These are phyloP conservation scores for Cercospora zeae-maydis DNA, from an alignment of 2,329 filamentous ascomycete species.

Conservation along the genomic window DNA sequence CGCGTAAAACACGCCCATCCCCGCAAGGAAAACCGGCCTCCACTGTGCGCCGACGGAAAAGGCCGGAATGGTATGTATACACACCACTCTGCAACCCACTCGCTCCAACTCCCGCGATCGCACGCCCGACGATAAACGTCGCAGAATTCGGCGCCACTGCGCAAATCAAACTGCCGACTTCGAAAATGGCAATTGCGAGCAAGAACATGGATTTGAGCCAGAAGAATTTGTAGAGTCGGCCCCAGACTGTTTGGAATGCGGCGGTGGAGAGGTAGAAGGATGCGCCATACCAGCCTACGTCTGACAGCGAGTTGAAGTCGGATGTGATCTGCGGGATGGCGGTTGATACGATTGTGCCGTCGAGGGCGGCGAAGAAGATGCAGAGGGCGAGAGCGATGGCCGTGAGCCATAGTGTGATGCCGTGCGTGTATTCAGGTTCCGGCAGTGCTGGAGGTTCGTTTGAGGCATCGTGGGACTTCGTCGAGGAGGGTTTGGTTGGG, in stretches of 20 bases:
- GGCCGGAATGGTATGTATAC: neutral
- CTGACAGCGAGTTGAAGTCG: slow-evolving; percentile 41
- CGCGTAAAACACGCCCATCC: neutral
- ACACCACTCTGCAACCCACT: slow-evolving; percentile 42
- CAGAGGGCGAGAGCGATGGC: neutral
- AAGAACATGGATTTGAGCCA: slow-evolving; percentile 40
- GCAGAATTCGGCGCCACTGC: slow-evolving; percentile 41
- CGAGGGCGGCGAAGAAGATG: slow-evolving; percentile 8
- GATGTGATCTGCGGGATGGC: slow-evolving; percentile 44
- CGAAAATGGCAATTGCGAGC: slow-evolving; percentile 40
- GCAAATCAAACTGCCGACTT: slow-evolving; percentile 49
- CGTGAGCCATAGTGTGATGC: neutral
- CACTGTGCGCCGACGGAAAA: neutral
- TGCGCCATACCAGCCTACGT: slow-evolving; percentile 38
- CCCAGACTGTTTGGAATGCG: neutral
- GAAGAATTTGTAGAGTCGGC: slow-evolving; percentile 4
- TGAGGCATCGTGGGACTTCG: neutral
- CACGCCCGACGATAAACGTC: slow-evolving; percentile 44
- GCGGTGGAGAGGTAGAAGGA: slow-evolving; percentile 46
- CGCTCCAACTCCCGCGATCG: slow-evolving; percentile 51
- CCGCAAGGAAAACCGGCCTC: neutral
- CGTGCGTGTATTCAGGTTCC: neutral
- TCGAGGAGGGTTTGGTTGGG: neutral
- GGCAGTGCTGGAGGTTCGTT: neutral
- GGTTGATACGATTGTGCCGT: slow-evolving; percentile 38